Base-by-base conservation (phyloP, 2,329 filamentous ascomycete species). In the Calonectria multiphialidica region DNA sequence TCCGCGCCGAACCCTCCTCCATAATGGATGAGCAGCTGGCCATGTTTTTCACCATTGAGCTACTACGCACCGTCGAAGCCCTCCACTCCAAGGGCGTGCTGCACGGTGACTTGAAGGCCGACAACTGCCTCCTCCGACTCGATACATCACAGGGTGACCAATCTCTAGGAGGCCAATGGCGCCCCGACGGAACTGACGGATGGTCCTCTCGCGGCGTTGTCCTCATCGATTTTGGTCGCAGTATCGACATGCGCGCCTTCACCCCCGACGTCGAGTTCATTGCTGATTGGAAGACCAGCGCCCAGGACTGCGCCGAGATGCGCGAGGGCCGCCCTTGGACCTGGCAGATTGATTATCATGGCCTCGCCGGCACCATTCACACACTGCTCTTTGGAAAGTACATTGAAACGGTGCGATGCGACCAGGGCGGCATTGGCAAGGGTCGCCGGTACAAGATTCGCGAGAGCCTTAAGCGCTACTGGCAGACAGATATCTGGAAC, bases 271-370 rank as follows among this genome's bases (percentile, higher is more conserved):
- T 96, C 13, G 83, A 84, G 57, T 99, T 99, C 87, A 91, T 98
- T 72, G 97, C 96, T 0, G 97, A 99, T 85, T 99, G 97, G 97
- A 94, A 97, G 83, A 95, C 95, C 0, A 91, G 90, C 18, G 90
- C 93, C 28, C 93, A 95, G 65, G 97, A 99, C 84, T 99, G 97
- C 83, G 93, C 94, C 21, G 97, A 99, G 87, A 98, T 98, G 90
- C 93, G 96, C 57, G 96, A 99, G 85, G 90, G 95, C 69, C 90
- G 96, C 1, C 95, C 96, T 0, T 99, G 97, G 97, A 98, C 96
- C 1, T 98, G 95, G 87, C 97, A 99, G 83, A 95, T 98, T 76
- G 97, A 99, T 86, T 97, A 98, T 79, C 95, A 98, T 83, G 97
- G 97, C 15, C 89, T 98, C 0, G 97, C 97, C 0, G 95, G 95